phyloP scores from a whole-genome alignment of 1,284 basidiomycete genomes.

The Termitomyces sp. region DNA sequence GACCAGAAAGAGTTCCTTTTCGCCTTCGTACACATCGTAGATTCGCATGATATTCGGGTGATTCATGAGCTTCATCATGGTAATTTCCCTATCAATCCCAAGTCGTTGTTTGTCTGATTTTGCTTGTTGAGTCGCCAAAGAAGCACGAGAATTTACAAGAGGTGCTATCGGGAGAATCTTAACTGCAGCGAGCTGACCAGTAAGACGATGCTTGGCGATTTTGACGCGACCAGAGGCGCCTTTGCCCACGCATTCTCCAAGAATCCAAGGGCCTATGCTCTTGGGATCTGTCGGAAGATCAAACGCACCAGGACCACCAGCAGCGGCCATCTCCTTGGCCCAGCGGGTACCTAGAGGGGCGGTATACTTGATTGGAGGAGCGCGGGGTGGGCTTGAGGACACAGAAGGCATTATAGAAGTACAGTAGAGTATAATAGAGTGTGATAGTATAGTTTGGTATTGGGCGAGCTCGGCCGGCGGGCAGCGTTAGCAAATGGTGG shows the following conservation, averaged over 20 bases:
- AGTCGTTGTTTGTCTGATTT: slow-evolving; percentile 88
- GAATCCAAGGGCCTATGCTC: slow-evolving; percentile 72
- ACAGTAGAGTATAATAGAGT: slow-evolving; percentile 21
- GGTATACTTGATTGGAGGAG: slow-evolving; percentile 62
- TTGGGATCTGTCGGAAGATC: slow-evolving; percentile 73
- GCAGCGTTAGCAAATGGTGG: slow-evolving; percentile 20
- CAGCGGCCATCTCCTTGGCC: slow-evolving; percentile 78
- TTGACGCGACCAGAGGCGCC: slow-evolving; percentile 94
- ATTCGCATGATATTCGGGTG: slow-evolving; percentile 96
- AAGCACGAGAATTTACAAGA: slow-evolving; percentile 73
- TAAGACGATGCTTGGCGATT: slow-evolving; percentile 84
- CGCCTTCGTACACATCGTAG: slow-evolving; percentile 96
- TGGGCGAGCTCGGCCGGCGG: slow-evolving; percentile 37
- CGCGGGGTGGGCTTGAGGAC: slow-evolving; percentile 54
- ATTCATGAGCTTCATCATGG: slow-evolving; percentile 99
- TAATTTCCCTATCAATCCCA: slow-evolving; percentile 95
- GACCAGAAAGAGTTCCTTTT: slow-evolving; percentile 88
- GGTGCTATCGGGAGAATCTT: slow-evolving; percentile 95
- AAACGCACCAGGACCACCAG: slow-evolving; percentile 58
- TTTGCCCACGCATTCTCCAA: slow-evolving; percentile 95
- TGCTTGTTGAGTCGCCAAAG: slow-evolving; percentile 65
- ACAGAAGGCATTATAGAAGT: slow-evolving; percentile 32
- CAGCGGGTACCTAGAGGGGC: slow-evolving; percentile 73
- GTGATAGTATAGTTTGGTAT: slow-evolving; percentile 27
- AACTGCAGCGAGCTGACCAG: slow-evolving; percentile 92